Percentiles rank a stretch among this genome's conserved stretches.
Conservation (phyloP, 139 green algal genomes). For the Chlorella sp. region DNA sequence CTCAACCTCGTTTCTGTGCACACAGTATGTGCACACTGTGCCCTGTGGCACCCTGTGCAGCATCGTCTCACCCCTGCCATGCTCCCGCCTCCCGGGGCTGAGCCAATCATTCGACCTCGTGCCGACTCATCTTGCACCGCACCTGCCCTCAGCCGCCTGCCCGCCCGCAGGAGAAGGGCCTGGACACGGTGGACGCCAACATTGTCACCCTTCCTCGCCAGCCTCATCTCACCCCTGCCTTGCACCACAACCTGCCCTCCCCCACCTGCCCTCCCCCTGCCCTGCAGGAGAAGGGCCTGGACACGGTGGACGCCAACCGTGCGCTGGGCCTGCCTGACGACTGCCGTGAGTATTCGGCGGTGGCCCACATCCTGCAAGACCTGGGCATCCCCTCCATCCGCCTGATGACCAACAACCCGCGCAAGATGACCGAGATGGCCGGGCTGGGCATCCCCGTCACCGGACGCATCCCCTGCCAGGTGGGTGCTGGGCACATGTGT, state of each 20-base stretch:
- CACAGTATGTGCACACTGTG: too few relatives aligned
- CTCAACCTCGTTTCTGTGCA: too few relatives aligned
- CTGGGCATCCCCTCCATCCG: constrained; percentile 70
- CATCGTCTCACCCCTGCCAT: too few relatives aligned
- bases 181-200: constrained; percentile 97
- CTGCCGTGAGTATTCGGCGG: constrained; percentile 91
- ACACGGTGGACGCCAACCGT: constrained; percentile 96
- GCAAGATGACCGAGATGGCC: constrained; percentile 85
- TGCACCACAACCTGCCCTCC: too few relatives aligned
- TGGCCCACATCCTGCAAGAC: constrained; percentile 89
- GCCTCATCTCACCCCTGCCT: too few relatives aligned
- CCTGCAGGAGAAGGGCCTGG: constrained; percentile 85
- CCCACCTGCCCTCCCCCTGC: too few relatives aligned
- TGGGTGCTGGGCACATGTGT: neutral
- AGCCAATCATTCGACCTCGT: too few relatives aligned
- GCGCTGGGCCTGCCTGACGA: constrained; percentile 93
- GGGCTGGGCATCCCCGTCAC: constrained; percentile 78
- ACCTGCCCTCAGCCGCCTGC: too few relatives aligned
- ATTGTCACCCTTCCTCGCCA: too few relatives aligned
- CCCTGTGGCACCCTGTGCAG: too few relatives aligned
- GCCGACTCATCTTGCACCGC: too few relatives aligned
- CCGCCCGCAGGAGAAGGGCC: constrained; percentile 80
- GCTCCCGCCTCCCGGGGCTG: neutral
- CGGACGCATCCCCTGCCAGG: constrained; percentile 85
- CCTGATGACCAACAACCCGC: constrained; percentile 96